Evolutionary conservation across 176 grass and related monocot genomes (phyloP), one percentile per base, ranked within the genome.

Genomic region (Leersia perrieri): DNA sequence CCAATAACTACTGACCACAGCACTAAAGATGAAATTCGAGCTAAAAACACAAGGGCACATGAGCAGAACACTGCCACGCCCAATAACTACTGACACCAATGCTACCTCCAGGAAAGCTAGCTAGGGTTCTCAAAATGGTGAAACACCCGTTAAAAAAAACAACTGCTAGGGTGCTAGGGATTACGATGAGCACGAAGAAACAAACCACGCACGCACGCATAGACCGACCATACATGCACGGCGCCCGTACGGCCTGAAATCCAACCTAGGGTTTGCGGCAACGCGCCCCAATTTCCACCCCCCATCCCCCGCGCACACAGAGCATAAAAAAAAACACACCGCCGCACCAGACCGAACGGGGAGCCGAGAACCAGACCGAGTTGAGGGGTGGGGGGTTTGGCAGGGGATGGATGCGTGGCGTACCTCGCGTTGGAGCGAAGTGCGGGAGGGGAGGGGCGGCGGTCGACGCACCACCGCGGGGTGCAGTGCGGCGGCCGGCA

Each of bases 351-450:
- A 74, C 70, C 32, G 4, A 18, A 23, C 60, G 38, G 36, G 36
- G 60, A 53, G 7, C 58, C n/a, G 0, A 57, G 33, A 3, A 65
- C 6, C 13, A 29, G 32, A 55, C 33, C 18, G 33, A 60, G 20
- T 30, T 16, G 22, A 5, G 33, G 2, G 49, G 18, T 16, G 14
- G 0, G 18, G 20, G 20, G 20, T 2, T 9, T 44, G 41, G 41
- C 1, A 2, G 15, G 45, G 15, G 1, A 11, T 53, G 47, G 47
- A n/a, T n/a, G n/a, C 16, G 47, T 53, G 40, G 68, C 45, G 44
- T 89, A 89, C 83, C 88, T 89, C 66, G 9, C 73, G 66, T 29
- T 33, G 53, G 41, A 47, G 70, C 49, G 49, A 20, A 20, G 49
- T 53, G 63, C 27, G 55, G 55, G 57, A 23, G 72, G 73, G 29